Evolutionary conservation across 169 alveolate species (phyloP).

Genomic region (Cryptosporidium ryanae): DNA sequence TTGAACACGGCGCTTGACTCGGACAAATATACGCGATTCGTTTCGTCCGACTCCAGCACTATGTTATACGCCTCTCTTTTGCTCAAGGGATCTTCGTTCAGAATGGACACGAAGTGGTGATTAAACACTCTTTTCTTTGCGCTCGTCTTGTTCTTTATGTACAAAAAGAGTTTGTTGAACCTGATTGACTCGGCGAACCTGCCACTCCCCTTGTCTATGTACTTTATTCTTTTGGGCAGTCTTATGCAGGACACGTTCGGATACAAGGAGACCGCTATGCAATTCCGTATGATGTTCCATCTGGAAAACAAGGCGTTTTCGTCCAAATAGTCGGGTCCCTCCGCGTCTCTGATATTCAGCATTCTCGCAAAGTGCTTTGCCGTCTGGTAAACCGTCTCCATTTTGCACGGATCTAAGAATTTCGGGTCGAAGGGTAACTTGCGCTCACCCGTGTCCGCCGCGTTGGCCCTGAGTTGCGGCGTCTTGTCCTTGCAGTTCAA

Average conservation of each 20-base stretch:
- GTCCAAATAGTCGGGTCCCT: neutral
- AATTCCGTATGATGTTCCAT: constrained; percentile 51
- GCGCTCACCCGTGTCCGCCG: neutral
- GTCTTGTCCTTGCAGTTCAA: neutral
- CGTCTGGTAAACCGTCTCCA: constrained; percentile 59
- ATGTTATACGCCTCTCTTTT: constrained; percentile 32
- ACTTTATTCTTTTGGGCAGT: constrained; percentile 59
- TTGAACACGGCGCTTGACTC: constrained; percentile 53
- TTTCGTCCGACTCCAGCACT: constrained; percentile 15
- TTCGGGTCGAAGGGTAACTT: constrained; percentile 48
- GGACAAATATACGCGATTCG: constrained; percentile 18
- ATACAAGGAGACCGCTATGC: constrained; percentile 56
- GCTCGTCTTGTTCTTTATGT: constrained; percentile 17
- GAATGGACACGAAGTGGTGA: constrained; percentile 8
- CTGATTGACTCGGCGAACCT: constrained; percentile 44
- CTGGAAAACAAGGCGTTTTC: constrained; percentile 28
- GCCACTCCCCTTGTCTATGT: constrained; percentile 37
- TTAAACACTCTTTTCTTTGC: neutral
- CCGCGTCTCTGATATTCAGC: neutral
- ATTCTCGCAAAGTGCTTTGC: constrained; percentile 27
- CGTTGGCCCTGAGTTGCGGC: neutral
- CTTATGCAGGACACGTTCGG: constrained; percentile 57
- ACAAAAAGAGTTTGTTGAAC: constrained; percentile 35
- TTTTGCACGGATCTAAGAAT: constrained; percentile 34
- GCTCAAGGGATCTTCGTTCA: constrained; percentile 14